Evolutionary conservation across 495 filamentous ascomycete species (phyloP), one percentile per base, ranked within the genome.

Genomic region (Glonium stellatum): DNA sequence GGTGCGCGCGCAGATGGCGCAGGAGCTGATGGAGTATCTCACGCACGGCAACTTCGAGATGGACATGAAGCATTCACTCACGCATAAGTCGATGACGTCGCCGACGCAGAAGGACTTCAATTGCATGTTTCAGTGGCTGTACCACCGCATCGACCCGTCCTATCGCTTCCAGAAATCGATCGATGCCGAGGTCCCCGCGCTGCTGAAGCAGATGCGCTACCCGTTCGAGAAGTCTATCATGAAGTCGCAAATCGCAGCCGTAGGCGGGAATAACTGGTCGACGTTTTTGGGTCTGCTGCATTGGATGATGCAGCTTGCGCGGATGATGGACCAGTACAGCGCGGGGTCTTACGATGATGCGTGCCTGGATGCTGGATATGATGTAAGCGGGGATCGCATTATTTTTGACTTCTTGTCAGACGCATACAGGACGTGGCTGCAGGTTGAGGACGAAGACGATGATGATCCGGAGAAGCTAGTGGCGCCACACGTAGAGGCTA

Each of bases 81-180:
- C 87, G 2, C 85, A 89, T 52, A 96, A 96, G 62, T 87, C 88
- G 18, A 82, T 93, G 67, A 89, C 86, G 52, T 91, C 87, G 39
- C 95, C 93, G n/a, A 97, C 92, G 4, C 90, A 96, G 66, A 99
- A 97, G 69, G 93, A 99, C 71, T 99, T 97, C 74, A 89, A 91
- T 69, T 85, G 80, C 65, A 91, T 97, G 73, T 99, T 99, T 72
- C 90, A 97, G 72, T 99, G 90, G 87, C 80, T 99, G 1, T 99
- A 99, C 70, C 87, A 88, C 64, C 87, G 89, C 44, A 90, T 99
- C 59, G 93, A 99, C 69, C 91, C 93, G 0, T 85, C 85, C 57
- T 95, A 97, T 69, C 83, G 85, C 15, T 96, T 97, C 69, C 84
- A 87, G 61, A 95, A 93, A 69, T 85, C 84, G 37, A 95, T 97